Base-by-base conservation (phyloP, 2,329 filamentous ascomycete species). In the Rutstroemia sp. region DNA sequence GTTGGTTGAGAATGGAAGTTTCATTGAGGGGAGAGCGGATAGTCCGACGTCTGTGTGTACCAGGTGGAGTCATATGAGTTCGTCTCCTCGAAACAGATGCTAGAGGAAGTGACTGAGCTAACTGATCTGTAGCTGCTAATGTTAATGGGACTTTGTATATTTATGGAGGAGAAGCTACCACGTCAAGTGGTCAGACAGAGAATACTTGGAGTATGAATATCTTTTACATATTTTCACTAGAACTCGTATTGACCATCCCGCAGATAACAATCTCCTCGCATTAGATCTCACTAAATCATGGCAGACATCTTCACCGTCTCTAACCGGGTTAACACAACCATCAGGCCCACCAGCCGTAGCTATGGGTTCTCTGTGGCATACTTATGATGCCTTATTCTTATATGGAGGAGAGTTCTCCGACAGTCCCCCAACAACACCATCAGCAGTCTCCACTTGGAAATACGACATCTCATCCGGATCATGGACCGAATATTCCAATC, bases 341-440 rank as follows among this genome's bases (percentile, higher is more conserved):
- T 81, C 79, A 9, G 88, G 87, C 0, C 87, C 87, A 1, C 88
- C 88, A 1, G 78, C 83, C 4, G 80, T 92, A 12, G 80, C 87
- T 0, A 79, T 87, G 46, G 88, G 87, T n/a, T 86, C 85, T 61
- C 76, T 92, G 1, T 92, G 88, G 87, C 82, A 85, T 65, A 87
- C 87, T 47, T 82, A 83, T 65, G 76, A 83, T 54, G 82, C 81
- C 12, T 73, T 92, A 0, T 91, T 79, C 66, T 76, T 91, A 4
- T 92, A 91, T 62, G 88, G 88, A 17, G 88, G 88, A 17, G 77
- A 89, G 62, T 89, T 86, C 64, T 84, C 85, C 0, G 85, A 88
- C 61, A 77, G 75, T 14, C 83, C 86, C 0, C 71, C 74, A 6
- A 73, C 71, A 5, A 71, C 78, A 0, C 87, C 87, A 0, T 73